A percentile compares a stretch with the other conserved stretches of the same genome.
phyloP scores from a whole-genome alignment of 495 filamentous ascomycete species.

The Hyaloscypha finlandica region DNA sequence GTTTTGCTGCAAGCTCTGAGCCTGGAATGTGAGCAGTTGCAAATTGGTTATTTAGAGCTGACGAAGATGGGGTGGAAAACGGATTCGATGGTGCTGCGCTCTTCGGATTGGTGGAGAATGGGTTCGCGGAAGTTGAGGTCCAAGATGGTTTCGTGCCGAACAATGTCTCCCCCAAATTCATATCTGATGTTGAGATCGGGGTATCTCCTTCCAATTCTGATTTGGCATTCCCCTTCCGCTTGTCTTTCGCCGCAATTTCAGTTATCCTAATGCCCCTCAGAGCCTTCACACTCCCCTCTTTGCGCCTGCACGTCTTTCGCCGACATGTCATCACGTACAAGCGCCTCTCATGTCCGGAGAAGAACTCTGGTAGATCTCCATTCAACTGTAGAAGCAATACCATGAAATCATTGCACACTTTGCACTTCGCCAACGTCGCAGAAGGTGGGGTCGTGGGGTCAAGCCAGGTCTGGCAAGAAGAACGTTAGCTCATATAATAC shows the following conservation, averaged over 20 bases:
- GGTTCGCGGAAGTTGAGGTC: constrained; percentile 40
- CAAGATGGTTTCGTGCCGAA: constrained; percentile 50
- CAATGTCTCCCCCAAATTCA: constrained; percentile 56
- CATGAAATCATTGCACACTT: constrained; percentile 83
- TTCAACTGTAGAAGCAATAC: constrained; percentile 86
- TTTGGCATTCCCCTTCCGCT: constrained; percentile 36
- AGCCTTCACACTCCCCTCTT: constrained; percentile 75
- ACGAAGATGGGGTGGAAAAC: constrained; percentile 48
- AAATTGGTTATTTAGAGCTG: constrained; percentile 42
- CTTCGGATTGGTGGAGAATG: constrained; percentile 44
- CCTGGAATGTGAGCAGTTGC: constrained; percentile 28
- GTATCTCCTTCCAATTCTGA: constrained; percentile 31
- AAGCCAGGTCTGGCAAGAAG: constrained; percentile 71
- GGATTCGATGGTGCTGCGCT: constrained; percentile 50
- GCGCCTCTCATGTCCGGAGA: constrained; percentile 81
- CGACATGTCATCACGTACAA: constrained; percentile 83
- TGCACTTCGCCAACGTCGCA: constrained; percentile 80
- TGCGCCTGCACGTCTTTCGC: constrained; percentile 77
- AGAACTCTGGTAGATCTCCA: constrained; percentile 82
- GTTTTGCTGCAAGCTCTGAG: constrained; percentile 34
- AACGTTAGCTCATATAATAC: constrained; percentile 8
- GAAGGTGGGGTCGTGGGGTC: constrained; percentile 69
- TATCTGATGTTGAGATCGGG: constrained; percentile 26
- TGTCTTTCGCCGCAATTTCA: constrained; percentile 33
- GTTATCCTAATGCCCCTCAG: constrained; percentile 63